phyloP scores from a whole-genome alignment of 1,284 basidiomycete genomes.

The Sparassis latifolia region DNA sequence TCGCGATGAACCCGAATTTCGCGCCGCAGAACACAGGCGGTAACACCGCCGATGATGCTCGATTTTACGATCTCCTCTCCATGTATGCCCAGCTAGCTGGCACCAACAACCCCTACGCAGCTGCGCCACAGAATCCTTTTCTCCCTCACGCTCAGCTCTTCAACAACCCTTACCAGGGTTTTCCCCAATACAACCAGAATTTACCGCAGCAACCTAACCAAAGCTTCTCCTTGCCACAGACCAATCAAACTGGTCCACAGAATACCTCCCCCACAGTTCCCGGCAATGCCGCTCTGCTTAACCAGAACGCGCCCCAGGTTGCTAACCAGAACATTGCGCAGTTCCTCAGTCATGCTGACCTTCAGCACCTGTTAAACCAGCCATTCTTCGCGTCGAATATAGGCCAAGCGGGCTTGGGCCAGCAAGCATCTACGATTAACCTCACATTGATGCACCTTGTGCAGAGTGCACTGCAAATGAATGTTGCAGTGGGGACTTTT shows the following conservation, averaged over 20 bases:
- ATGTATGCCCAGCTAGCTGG: no score
- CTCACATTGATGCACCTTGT: background rate
- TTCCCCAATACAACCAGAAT: background rate
- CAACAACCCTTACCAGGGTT: background rate
- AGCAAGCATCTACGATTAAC: background rate
- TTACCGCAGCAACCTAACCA: background rate
- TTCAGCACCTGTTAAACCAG: background rate
- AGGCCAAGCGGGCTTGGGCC: background rate
- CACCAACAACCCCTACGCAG: no score
- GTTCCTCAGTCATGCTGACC: background rate
- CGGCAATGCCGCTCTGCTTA: background rate
- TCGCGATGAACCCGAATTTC: background rate
- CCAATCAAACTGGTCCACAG: background rate
- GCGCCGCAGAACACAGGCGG: no score
- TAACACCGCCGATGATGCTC: no score
- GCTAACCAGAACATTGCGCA: background rate
- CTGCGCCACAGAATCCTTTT: no score
- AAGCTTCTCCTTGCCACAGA: background rate
- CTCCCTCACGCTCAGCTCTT: background rate
- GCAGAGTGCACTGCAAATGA: background rate
- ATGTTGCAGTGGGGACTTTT: constrained; percentile 37
- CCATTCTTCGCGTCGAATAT: background rate
- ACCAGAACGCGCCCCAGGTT: background rate
- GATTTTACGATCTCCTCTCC: no score
- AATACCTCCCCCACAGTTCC: background rate